Conservation (phyloP, 2,329 filamentous ascomycete genomes). For the Tolypocladium sp. region DNA sequence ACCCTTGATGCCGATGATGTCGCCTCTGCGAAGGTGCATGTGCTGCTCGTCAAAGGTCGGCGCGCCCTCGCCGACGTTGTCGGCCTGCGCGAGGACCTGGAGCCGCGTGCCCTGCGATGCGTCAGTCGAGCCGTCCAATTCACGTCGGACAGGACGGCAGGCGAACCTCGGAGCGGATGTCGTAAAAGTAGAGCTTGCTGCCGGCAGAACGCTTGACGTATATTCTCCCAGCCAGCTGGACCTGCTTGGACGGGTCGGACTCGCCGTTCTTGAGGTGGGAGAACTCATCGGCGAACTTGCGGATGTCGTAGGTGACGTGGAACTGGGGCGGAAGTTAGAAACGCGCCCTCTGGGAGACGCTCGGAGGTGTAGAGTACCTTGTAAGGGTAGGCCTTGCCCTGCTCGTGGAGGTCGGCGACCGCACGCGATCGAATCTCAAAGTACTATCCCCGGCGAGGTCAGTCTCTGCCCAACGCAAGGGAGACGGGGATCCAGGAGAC, state of each 20-base stretch:
- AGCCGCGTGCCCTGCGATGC: conserved; percentile 50
- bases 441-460: conserved; percentile 40
- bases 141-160: not conserved
- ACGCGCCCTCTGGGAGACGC: not conserved
- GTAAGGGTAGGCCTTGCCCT: conserved; percentile 66
- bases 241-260: conserved; percentile 61
- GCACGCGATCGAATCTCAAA: conserved; percentile 88
- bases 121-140: not conserved
- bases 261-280: conserved; percentile 82
- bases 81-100: conserved; percentile 86
- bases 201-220: conserved; percentile 80
- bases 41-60: conserved; percentile 78
- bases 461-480: not conserved
- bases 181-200: conserved; percentile 85
- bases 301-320: conserved; percentile 73
- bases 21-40: conserved; percentile 78
- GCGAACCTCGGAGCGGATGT: conserved; percentile 34
- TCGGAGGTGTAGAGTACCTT: conserved; percentile 29
- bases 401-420: conserved; percentile 41
- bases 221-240: conserved; percentile 77
- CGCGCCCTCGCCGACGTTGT: conserved; percentile 60
- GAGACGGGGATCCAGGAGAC: not conserved
- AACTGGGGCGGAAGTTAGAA: conserved; percentile 39
- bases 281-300: conserved; percentile 71
- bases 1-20: conserved; percentile 59